Evolutionary conservation across 2,329 filamentous ascomycete genomes (phyloP), one percentile per base, ranked within the genome.

Genomic region (Calonectria pseudoreteaudii): DNA sequence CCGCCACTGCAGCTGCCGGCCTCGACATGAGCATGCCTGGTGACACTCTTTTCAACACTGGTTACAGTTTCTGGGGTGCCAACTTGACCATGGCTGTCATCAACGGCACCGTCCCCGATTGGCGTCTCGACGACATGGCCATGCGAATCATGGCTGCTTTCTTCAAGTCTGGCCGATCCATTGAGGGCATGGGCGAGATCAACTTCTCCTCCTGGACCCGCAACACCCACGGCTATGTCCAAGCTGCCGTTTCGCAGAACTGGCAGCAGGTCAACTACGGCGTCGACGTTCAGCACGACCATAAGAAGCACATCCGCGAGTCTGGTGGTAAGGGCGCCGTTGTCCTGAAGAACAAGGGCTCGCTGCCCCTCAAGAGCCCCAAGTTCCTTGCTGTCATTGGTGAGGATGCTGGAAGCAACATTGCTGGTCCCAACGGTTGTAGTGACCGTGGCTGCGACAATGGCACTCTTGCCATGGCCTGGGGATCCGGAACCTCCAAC

Each of bases 1-100:
- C 90, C 7, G 86, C 91, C 31, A 90, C 89, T 44, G 93, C 94
- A 3, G 87, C 91, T 47, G 93, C 94, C 28, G 95, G 94, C 49
- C 87, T 97, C 30, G 95, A 97, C 83, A 95, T 97, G 94, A 90
- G 90, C n/a, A 97, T 97, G 95, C 94, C 94, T 1, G 94, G 95
- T 69, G 96, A 98, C 82, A 94, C 94, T 1, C 77, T 86, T 26
- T 98, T 98, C 86, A 91, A 94, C 83, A 91, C 90, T 5, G 94
- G 94, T 9, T 84, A 85, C 66, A 93, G 93, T 23, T 97, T 89
- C 87, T 98, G 94, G 94, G 96, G 96, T 13, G 87, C 92, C 34
- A 98, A 98, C 84, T 85, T 98, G 78, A 98, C 96, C 2, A 87
- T 98, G 62, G 94, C 94, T 1, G 92, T 98, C 8, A 85, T 98